These are phyloP conservation scores for Blakeslea trispora DNA, from an alignment of 371 early-diverging fungal species.

Conservation along the genomic window DNA sequence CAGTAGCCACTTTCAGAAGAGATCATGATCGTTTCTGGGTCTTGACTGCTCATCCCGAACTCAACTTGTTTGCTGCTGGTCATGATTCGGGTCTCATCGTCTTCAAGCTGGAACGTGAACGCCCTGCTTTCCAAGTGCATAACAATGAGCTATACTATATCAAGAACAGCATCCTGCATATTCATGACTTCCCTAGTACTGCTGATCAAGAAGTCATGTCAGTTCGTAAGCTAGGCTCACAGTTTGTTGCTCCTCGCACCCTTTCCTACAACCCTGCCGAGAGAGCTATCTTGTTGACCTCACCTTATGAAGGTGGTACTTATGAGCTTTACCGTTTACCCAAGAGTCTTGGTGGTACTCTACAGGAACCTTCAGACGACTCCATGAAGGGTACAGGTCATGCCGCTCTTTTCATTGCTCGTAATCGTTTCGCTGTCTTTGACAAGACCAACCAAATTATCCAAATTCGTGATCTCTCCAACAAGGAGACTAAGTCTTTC, in stretches of 20 bases:
- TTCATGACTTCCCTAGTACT: slow-evolving; percentile 75
- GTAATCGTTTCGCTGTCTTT: slow-evolving; percentile 94
- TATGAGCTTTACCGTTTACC: slow-evolving; percentile 88
- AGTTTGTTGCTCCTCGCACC: slow-evolving; percentile 70
- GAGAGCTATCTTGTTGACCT: slow-evolving; percentile 80
- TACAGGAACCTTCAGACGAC: slow-evolving; percentile 64
- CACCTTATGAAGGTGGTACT: slow-evolving; percentile 82
- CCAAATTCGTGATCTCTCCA: slow-evolving; percentile 81
- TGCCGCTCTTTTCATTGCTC: slow-evolving; percentile 90
- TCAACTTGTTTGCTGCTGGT: slow-evolving; percentile 95
- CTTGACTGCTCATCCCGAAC: slow-evolving; percentile 90
- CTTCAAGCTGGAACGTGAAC: slow-evolving; percentile 95
- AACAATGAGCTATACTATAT: slow-evolving; percentile 83
- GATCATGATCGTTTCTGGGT: slow-evolving; percentile 99
- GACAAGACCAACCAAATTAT: slow-evolving; percentile 78
- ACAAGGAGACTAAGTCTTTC: slow-evolving; percentile 88
- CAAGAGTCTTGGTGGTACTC: slow-evolving; percentile 67
- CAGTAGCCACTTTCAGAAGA: slow-evolving; percentile 90
- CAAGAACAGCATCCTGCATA: slow-evolving; percentile 79
- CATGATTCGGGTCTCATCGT: slow-evolving; percentile 98
- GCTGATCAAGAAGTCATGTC: slow-evolving; percentile 79
- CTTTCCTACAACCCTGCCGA: slow-evolving; percentile 96
- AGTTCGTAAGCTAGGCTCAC: slow-evolving; percentile 68
- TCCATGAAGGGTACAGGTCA: slow-evolving; percentile 78
- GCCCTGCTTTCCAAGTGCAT: slow-evolving; percentile 86